phyloP scores from a whole-genome alignment of 495 filamentous ascomycete species.

The Aspergillus panamensis region DNA sequence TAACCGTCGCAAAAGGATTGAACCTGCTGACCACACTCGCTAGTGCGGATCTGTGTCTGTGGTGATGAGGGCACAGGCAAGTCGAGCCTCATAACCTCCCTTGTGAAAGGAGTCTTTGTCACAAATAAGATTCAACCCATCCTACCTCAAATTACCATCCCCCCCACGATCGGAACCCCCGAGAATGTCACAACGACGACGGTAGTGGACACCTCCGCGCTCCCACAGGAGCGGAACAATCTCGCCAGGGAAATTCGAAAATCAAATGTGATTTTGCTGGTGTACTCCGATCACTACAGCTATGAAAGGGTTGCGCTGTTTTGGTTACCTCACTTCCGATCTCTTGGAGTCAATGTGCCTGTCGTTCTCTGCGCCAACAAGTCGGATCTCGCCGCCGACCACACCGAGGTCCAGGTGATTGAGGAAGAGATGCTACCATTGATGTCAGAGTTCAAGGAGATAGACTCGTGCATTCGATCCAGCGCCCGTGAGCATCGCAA shows the following conservation, averaged over 20 bases:
- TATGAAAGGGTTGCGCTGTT: constrained; percentile 96
- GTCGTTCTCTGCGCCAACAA: constrained; percentile 98
- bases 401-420: constrained; percentile 72
- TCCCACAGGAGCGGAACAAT: constrained; percentile 85
- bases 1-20: constrained; percentile 1
- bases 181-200: constrained; percentile 94
- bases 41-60: constrained; percentile 93
- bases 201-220: constrained; percentile 93
- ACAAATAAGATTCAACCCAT: constrained; percentile 90
- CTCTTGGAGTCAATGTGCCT: constrained; percentile 95
- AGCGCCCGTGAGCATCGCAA: constrained; percentile 94
- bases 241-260: constrained; percentile 92
- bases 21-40: constrained; percentile 21
- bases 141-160: constrained; percentile 89
- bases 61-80: constrained; percentile 78
- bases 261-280: constrained; percentile 93
- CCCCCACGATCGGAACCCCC: constrained; percentile 79
- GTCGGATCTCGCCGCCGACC: constrained; percentile 71
- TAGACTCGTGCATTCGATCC: constrained; percentile 93
- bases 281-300: constrained; percentile 97
- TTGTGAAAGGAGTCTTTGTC: constrained; percentile 94
- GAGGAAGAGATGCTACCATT: constrained; percentile 98
- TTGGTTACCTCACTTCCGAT: constrained; percentile 97
- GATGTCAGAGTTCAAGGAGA: constrained; percentile 98
- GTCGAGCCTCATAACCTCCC: constrained; percentile 50